Evolutionary conservation across 768 basidiomycete species (phyloP), one percentile per base, ranked within the genome.

Genomic region (Daedaleopsis sinensis): DNA sequence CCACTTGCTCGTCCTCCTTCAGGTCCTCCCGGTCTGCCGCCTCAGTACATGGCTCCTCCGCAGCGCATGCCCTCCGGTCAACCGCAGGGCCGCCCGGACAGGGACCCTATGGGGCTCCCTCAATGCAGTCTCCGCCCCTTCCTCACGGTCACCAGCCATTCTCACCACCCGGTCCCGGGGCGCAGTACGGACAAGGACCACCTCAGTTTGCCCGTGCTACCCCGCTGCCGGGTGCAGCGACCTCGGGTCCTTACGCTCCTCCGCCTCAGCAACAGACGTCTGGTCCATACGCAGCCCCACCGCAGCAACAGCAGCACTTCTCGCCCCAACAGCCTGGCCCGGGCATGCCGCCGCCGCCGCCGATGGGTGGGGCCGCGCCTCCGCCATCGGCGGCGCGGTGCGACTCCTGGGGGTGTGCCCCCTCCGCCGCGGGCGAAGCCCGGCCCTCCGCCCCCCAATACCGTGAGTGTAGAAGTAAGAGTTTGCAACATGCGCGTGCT

Each of bases 371-470:
- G 15, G 76, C 68, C 4, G 72, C 73, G 42, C 72, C 74, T 46
- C 70, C 61, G 1, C 52, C 66, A 42, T 73, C 69, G 16, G 65
- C 65, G 16, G 64, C 69, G 15, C 59, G 57, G n/a, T 44, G 65
- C 74, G 49, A 71, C 61, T 27, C 55, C 63, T 19, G 65, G 53
- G n/a, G 67, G 59, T 5, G 63, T 65, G 18, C 53, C 72, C 18
- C 52, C 71, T 1, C 75, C 75, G 32, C 74, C 75, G 5, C 72
- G 77, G 23, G 71, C 68, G 12, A 74, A 74, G 11, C 71, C 75
- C 21, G 77, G 79, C 9, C 77, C 82, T 36, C 76, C 78, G 12
- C 73, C 74, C 43, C 78, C 84, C 18, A 84, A 84, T 87, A 89
- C 72, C 88, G 87, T 88, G 65, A 72, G 86, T 11, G 27, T 54